Evolutionary conservation across 495 filamentous ascomycete genomes (phyloP).

Genomic region (Entonaema liquescens): DNA sequence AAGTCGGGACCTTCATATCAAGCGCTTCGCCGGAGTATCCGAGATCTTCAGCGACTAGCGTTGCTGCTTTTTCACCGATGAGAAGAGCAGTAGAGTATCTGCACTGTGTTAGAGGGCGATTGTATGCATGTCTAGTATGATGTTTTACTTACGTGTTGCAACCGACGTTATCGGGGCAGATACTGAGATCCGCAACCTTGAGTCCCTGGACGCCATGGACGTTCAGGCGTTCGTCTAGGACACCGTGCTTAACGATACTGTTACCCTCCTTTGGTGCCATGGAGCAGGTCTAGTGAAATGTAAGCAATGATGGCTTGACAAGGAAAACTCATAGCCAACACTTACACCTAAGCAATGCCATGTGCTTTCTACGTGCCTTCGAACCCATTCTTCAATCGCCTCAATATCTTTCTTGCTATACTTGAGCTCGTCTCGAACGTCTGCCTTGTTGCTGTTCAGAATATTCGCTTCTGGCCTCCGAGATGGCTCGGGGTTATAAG

Average conservation of each 20-base stretch:
- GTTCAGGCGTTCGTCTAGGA: conserved; percentile 80
- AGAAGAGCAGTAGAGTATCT: conserved; percentile 75
- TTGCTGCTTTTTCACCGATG: conserved; percentile 84
- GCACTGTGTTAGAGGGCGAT: not conserved
- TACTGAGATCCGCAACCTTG: conserved; percentile 82
- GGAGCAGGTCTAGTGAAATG: conserved; percentile 68
- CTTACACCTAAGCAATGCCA: conserved; percentile 72
- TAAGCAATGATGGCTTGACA: conserved; percentile 5
- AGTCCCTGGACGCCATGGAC: conserved; percentile 82
- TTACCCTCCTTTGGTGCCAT: conserved; percentile 85
- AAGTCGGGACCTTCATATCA: conserved; percentile 76
- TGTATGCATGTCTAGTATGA: not conserved
- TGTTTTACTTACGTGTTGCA: conserved; percentile 71
- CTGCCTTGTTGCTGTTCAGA: conserved; percentile 61
- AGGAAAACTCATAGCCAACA: conserved; percentile 7
- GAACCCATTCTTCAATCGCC: conserved; percentile 80
- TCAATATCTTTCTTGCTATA: conserved; percentile 74
- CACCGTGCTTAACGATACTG: conserved; percentile 81
- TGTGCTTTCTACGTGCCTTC: conserved; percentile 78
- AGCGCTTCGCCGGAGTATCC: conserved; percentile 78
- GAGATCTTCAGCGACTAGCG: conserved; percentile 76
- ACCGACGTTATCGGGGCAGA: conserved; percentile 84
- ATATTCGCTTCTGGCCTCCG: conserved; percentile 57
- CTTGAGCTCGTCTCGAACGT: conserved; percentile 67
- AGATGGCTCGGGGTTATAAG: conserved; percentile 50